Base-by-base conservation (phyloP, 2,329 filamentous ascomycete genomes). In the Sarocladium kiliense region DNA sequence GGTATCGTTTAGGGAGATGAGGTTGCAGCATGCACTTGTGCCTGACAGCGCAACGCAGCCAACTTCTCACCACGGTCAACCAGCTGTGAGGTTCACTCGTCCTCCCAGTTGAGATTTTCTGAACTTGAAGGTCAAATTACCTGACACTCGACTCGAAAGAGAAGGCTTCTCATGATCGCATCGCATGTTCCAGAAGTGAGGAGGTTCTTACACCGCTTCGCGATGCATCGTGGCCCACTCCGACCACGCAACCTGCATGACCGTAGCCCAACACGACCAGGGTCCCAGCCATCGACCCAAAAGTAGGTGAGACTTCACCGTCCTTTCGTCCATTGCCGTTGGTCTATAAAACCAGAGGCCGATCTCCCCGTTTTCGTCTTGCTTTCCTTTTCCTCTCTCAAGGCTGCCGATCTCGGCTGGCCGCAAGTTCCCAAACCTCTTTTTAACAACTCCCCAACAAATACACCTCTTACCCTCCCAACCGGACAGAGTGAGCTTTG, bases 391-490 rank as follows among this genome's bases (percentile, higher is more conserved):
- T 19, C 23, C 23, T 18, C 50, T 53, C 18, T 27, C 47, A 53
- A 39, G 50, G 50, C 50, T 53, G 50, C 50, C 50, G 50, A 44
- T 53, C 50, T 53, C 47, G 50, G 50, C 50, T 53, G 50, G 50
- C 50, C 50, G 50, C 32, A 53, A 53, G 50, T 53, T 53, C 23
- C 23, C 32, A 39, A 53, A 39, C 11, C 50, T 53, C 21, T 53
- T 41, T 34, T 14, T 3, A 25, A 27, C 19, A 53, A 36, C 50
- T 19, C 50, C 32, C 26, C n/a, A 39, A 53, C n/a, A 21, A 53
- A 11, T 23, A 21, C 27, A 25, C 12, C 7, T 32, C 30, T 32
- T 32, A 32, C 49, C 49, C 49, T 37, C 27, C 49, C 49, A 32
- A 23, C 44, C 18, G 39, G 14, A 49, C n/a, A 49, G 44, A 49